phyloP scores from a whole-genome alignment of 1,284 basidiomycete species.

The Abortiporus biennis region DNA sequence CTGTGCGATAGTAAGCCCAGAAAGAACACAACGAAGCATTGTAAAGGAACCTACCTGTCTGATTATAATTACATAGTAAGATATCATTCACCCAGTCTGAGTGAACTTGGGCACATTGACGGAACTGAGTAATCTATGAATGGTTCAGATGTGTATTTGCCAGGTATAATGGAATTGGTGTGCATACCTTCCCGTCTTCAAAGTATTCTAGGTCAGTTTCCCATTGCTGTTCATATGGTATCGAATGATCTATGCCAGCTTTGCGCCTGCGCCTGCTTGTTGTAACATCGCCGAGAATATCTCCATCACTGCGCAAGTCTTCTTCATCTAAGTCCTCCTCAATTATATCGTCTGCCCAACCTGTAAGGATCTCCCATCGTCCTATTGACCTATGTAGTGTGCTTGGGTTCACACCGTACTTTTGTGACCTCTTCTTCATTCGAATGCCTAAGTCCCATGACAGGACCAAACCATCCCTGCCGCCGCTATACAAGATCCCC shows the following conservation, averaged over 20 bases:
- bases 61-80: slow-evolving; percentile 86
- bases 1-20: slow-evolving; percentile 27
- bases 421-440: slow-evolving; percentile 38
- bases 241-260: slow-evolving; percentile 21
- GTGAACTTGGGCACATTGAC: slow-evolving; percentile 82
- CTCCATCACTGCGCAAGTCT: slow-evolving; percentile 56
- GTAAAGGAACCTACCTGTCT: slow-evolving; percentile 52
- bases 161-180: background rate
- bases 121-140: slow-evolving; percentile 52
- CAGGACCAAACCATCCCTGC: slow-evolving; percentile 87
- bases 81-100: slow-evolving; percentile 98
- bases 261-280: slow-evolving; percentile 22
- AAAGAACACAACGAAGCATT: background rate
- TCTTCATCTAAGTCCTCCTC: slow-evolving; percentile 53
- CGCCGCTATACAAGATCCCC: slow-evolving; percentile 92
- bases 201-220: slow-evolving; percentile 57
- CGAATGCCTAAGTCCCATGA: slow-evolving; percentile 86
- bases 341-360: slow-evolving; percentile 67
- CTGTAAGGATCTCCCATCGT: slow-evolving; percentile 73
- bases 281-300: slow-evolving; percentile 69
- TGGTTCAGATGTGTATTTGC: background rate
- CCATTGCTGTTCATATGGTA: slow-evolving; percentile 74
- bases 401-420: slow-evolving; percentile 26
- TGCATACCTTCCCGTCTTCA: slow-evolving; percentile 42
- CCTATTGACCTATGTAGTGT: slow-evolving; percentile 24